Conservation (phyloP, 2,329 filamentous ascomycete genomes). For the Tolypocladium tundrense region DNA sequence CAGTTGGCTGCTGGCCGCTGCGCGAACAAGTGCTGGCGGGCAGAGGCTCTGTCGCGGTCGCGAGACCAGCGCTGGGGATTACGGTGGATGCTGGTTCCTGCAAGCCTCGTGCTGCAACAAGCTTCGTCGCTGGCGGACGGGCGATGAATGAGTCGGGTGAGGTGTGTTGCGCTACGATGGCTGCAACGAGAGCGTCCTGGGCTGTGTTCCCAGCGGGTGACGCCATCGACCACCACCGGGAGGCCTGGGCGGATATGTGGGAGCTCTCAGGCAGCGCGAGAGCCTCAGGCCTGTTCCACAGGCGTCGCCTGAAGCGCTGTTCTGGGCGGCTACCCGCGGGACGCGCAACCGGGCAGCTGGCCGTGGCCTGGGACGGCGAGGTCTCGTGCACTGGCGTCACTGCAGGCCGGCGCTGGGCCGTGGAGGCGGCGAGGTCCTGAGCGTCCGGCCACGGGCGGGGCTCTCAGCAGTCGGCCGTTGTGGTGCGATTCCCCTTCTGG, state of each 20-base stretch:
- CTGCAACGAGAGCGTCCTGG: background rate
- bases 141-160: background rate
- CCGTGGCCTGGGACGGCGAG: background rate
- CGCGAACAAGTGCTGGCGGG: background rate
- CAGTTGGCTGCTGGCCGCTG: background rate
- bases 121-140: background rate
- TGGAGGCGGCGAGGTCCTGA: background rate
- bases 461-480: background rate
- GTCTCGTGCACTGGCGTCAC: background rate
- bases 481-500: background rate
- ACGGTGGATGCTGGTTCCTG: background rate
- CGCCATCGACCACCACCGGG: background rate
- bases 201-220: background rate
- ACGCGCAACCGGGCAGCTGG: background rate
- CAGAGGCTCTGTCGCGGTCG: background rate
- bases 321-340: background rate
- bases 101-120: background rate
- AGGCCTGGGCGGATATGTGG: background rate
- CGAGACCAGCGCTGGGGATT: background rate
- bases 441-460: background rate
- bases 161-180: background rate
- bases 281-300: background rate
- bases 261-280: background rate
- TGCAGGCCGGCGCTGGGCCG: background rate
- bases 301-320: background rate